These are phyloP conservation scores for Elaeis oleifera DNA, from an alignment of 202 grass and related monocot species.

Conservation along the genomic window DNA sequence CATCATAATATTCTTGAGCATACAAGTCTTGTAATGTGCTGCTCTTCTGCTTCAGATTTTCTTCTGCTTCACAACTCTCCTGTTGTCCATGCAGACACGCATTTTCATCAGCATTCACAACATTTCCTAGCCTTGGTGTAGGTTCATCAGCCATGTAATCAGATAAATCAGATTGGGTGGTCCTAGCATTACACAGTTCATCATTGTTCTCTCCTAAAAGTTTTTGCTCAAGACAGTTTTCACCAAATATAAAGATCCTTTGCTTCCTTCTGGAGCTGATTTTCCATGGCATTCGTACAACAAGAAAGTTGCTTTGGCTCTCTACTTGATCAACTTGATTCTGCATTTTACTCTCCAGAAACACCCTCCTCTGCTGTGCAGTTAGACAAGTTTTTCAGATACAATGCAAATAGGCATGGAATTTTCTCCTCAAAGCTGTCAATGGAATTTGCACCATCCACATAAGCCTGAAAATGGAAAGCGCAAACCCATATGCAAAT, in stretches of 20 bases:
- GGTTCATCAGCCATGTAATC: conserved; percentile 3
- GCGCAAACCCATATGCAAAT: too few species aligned
- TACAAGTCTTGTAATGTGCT: conserved; percentile 62
- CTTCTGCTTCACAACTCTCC: conserved; percentile 25
- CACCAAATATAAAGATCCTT: conserved; percentile 1
- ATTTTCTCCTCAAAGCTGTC: too few species aligned
- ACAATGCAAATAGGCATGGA: neutral
- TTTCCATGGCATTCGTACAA: conserved; percentile 9
- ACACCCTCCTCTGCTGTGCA: neutral
- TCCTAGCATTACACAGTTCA: neutral
- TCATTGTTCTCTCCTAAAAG: neutral
- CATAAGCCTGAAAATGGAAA: too few species aligned
- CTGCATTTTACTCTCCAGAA: conserved; percentile 1
- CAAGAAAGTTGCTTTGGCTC: neutral
- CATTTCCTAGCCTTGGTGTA: conserved; percentile 18
- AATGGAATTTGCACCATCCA: too few species aligned
- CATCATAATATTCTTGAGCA: conserved; percentile 37
- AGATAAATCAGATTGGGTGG: neutral
- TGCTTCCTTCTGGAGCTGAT: neutral
- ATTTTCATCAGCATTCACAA: conserved; percentile 24
- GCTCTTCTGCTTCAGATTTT: conserved; percentile 30
- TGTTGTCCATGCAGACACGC: conserved; percentile 22
- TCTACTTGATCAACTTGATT: conserved; percentile 8
- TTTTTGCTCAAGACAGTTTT: neutral
- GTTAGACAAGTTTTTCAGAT: conserved; percentile 6